Percentiles rank a stretch among this genome's conserved stretches.
phyloP scores from a whole-genome alignment of 176 grass and related monocot species.

The Bonia amplexicaulis region DNA sequence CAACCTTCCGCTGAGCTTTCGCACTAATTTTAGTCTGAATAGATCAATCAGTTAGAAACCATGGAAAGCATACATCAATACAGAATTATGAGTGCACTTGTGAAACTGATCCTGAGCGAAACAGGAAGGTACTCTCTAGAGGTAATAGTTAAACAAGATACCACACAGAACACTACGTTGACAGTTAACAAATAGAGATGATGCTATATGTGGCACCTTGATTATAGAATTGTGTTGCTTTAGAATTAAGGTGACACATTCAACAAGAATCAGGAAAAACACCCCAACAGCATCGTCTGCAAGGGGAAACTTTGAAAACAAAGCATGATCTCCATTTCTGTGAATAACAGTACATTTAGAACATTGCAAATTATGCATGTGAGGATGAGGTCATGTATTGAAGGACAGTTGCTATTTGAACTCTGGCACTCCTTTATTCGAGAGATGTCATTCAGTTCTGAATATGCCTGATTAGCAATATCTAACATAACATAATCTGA shows the following conservation, averaged over 20 bases:
- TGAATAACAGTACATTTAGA: background rate
- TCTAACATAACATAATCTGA: constrained; percentile 1
- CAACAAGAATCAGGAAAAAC: background rate
- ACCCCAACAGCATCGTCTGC: background rate
- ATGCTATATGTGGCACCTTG: background rate
- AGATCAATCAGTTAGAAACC: background rate
- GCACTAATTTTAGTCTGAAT: constrained; percentile 85
- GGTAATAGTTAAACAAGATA: background rate
- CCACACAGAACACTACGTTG: background rate
- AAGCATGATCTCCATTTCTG: background rate
- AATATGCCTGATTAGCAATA: background rate
- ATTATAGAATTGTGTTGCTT: background rate
- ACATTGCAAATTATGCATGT: background rate
- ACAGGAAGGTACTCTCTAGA: background rate
- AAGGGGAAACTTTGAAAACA: background rate
- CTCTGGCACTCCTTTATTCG: background rate
- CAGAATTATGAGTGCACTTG: background rate
- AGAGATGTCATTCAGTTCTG: background rate
- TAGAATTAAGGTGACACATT: background rate
- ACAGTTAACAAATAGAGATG: background rate
- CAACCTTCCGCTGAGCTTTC: constrained; percentile 91
- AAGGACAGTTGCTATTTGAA: background rate
- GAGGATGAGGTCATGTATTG: background rate
- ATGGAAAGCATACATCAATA: background rate
- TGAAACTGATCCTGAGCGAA: background rate